Conservation (phyloP, 306 rosid species). For the Castanopsis chinensis region DNA sequence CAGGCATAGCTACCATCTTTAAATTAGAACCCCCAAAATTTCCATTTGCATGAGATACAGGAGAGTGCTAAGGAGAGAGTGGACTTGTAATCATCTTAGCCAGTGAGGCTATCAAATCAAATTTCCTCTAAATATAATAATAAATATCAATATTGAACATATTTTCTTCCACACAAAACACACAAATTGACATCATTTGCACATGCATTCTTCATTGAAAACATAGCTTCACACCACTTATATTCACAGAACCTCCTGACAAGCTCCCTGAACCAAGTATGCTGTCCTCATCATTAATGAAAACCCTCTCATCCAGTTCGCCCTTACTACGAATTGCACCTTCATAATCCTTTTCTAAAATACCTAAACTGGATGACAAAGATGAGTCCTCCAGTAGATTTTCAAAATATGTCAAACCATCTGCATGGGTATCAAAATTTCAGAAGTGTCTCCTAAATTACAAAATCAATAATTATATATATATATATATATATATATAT, state of each 20-base stretch:
- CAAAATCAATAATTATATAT: neutral
- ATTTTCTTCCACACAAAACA: conserved; percentile 1
- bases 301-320: conserved; percentile 89
- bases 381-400: conserved; percentile 73
- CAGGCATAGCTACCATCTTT: conserved; percentile 86
- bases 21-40: conserved; percentile 43
- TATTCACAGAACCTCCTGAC: conserved; percentile 61
- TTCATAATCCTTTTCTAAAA: conserved; percentile 77
- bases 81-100: conserved; percentile 69
- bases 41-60: conserved; percentile 63
- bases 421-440: conserved; percentile 37
- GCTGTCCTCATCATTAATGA: conserved; percentile 84
- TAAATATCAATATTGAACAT: conserved; percentile 17
- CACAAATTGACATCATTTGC: neutral
- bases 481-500: too few relatives aligned
- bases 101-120: conserved; percentile 76
- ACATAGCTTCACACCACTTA: conserved; percentile 75
- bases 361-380: conserved; percentile 53
- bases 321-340: conserved; percentile 58
- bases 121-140: conserved; percentile 60
- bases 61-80: conserved; percentile 90
- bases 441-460: conserved; percentile 2
- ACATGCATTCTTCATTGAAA: conserved; percentile 5
- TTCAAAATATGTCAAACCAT: conserved; percentile 80
- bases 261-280: conserved; percentile 77